Evolutionary conservation across 257 asterid species (phyloP), one percentile per base, ranked within the genome.

Genomic region (Henckelia pumila): DNA sequence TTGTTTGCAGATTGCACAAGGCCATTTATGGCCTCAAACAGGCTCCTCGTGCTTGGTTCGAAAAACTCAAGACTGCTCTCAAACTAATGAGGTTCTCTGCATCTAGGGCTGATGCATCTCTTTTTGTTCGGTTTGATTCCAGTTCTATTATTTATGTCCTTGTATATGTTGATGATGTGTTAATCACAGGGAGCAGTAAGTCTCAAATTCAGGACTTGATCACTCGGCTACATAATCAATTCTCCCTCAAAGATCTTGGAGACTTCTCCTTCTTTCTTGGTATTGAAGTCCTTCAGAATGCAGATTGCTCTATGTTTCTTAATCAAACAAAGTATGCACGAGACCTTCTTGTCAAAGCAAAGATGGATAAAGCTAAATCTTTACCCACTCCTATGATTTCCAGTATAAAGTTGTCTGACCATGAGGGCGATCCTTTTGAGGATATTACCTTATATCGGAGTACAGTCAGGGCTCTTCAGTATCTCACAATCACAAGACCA

Each of bases 271-370:
- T 3, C 2, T 44, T 16, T 0, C 1, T 44, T 7, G 53, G 53
- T 0, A 1, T 44, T 0, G 53, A 44, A 5, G 7, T 44, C 0
- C 6, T 1, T 13, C 2, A 0, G 3, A 0, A 0, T 0, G 1
- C n/a, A 0, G n/a, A 40, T 3, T 0, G 3, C 0, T 40, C 50
- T 40, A 0, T 40, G 1, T 0, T 44, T 1, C 11, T 2, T 0
- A 16, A 7, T 1, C 8, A 37, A 1, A 3, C 50, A 1, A 40
- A 40, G 1, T 40, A 44, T 17, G 0, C 8, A 0, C 2, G 8
- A 0, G 20, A 44, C 13, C 20, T 44, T 16, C 7, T 44, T 44
- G 8, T 5, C 8, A 4, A 2, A 14, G 16, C 53, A 14, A 16
- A 44, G 0, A 16, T 16, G 20, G 2, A 3, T 14, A 0, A 16